Conservation (phyloP, 1,139 yeast genomes). For the Suhomyces guaymorum region DNA sequence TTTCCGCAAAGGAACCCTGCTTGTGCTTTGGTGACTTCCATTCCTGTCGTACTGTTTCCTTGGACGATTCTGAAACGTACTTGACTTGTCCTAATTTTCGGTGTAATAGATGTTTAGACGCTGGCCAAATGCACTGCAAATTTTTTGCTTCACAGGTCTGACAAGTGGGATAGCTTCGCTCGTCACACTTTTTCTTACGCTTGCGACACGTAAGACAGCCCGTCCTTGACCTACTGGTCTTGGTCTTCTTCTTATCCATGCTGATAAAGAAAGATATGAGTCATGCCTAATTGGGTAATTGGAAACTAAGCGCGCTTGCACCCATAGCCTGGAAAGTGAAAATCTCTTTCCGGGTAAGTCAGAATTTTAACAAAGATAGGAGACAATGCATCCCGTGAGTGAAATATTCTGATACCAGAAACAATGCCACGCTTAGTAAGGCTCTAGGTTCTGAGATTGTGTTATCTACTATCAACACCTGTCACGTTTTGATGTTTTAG, state of each 20-base stretch:
- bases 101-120: constrained; percentile 27
- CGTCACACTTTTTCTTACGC: constrained; percentile 46
- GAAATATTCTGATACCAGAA: too few relatives aligned
- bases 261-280: constrained; percentile 8
- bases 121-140: constrained; percentile 38
- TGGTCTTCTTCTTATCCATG: constrained; percentile 12
- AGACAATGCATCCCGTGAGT: too few relatives aligned
- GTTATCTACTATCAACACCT: too few relatives aligned
- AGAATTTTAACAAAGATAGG: background rate
- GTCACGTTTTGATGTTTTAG: too few relatives aligned
- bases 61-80: constrained; percentile 20
- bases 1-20: constrained; percentile 27
- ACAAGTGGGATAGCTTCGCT: constrained; percentile 37
- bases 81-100: constrained; percentile 28
- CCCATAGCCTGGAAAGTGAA: constrained; percentile 3
- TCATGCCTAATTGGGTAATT: constrained; percentile 33
- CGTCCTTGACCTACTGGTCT: constrained; percentile 30
- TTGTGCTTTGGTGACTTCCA: constrained; percentile 6
- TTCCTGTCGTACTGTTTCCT: constrained; percentile 3
- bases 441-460: too few relatives aligned
- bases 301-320: constrained; percentile 32
- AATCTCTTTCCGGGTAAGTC: background rate
- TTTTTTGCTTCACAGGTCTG: constrained; percentile 29
- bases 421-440: too few relatives aligned
- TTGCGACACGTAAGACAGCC: constrained; percentile 45